phyloP scores from a whole-genome alignment of 306 rosid species.

The Vigna reflexopilosa region DNA sequence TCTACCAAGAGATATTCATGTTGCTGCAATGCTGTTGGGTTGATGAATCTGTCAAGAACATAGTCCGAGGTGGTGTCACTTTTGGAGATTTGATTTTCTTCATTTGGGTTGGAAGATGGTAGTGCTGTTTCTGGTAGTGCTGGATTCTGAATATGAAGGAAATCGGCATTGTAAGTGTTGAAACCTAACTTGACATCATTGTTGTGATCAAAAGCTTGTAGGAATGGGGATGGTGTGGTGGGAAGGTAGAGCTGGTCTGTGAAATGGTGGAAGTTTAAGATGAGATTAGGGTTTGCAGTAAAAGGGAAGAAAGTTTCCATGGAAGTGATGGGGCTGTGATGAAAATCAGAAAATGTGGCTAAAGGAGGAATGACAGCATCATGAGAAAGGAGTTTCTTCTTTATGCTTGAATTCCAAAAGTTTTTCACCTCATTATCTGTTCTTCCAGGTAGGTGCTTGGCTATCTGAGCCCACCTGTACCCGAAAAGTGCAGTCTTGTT shows the following conservation, averaged over 20 bases:
- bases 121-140: conserved; percentile 37
- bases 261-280: conserved; percentile 48
- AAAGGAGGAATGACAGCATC: conserved; percentile 52
- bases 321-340: conserved; percentile 45
- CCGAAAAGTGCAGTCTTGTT: conserved; percentile 21
- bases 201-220: conserved; percentile 49
- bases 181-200: conserved; percentile 51
- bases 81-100: conserved; percentile 49
- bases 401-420: conserved; percentile 97
- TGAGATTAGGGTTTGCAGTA: conserved; percentile 59
- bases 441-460: conserved; percentile 96
- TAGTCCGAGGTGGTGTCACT: conserved; percentile 23
- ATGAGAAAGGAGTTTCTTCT: conserved; percentile 79
- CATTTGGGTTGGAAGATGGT: conserved; percentile 46
- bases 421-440: conserved; percentile 98
- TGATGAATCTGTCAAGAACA: conserved; percentile 47
- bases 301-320: conserved; percentile 61
- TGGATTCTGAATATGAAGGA: conserved; percentile 53
- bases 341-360: conserved; percentile 60
- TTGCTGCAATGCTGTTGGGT: conserved; percentile 42
- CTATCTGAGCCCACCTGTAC: conserved; percentile 96
- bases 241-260: conserved; percentile 60
- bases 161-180: conserved; percentile 42
- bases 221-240: conserved; percentile 54
- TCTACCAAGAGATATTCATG: conserved; percentile 39